phyloP scores from a whole-genome alignment of 2,329 filamentous ascomycete species.

The Trichoderma sp. region DNA sequence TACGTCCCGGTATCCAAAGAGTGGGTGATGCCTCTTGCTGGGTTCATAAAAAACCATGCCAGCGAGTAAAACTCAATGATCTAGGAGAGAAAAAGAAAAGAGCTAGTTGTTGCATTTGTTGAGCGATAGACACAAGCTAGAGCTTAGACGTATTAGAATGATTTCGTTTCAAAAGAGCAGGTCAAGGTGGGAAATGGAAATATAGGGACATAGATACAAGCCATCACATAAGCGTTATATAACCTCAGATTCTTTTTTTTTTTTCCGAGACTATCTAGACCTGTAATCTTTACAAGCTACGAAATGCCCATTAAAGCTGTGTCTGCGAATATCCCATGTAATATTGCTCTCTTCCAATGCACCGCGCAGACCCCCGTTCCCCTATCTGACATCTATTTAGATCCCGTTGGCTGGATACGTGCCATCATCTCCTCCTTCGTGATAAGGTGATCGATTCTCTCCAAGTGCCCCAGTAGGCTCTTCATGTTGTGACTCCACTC shows the following conservation, averaged over 20 bases:
- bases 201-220: conserved; percentile 31
- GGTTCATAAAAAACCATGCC: conserved; percentile 60
- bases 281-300: conserved; percentile 39
- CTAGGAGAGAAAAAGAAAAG: neutral
- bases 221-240: conserved; percentile 34
- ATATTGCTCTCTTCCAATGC: conserved; percentile 10
- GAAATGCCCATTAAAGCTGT: conserved; percentile 25
- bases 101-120: conserved; percentile 30
- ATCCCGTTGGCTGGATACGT: conserved; percentile 72
- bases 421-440: conserved; percentile 99
- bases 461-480: conserved; percentile 79
- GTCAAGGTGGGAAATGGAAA: conserved; percentile 30
- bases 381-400: conserved; percentile 35
- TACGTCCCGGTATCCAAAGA: conserved; percentile 83
- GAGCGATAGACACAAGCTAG: conserved; percentile 25
- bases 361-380: conserved; percentile 11
- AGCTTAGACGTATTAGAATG: neutral
- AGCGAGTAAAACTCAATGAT: conserved; percentile 27
- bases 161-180: conserved; percentile 28
- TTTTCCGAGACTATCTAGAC: conserved; percentile 37
- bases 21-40: conserved; percentile 73
- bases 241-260: conserved; percentile 31
- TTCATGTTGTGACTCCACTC: conserved; percentile 99
- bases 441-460: conserved; percentile 95
- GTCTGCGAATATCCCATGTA: conserved; percentile 13